phyloP scores from a whole-genome alignment of 192 early-diverging fungal genomes.

The Oehlia diaphana region DNA sequence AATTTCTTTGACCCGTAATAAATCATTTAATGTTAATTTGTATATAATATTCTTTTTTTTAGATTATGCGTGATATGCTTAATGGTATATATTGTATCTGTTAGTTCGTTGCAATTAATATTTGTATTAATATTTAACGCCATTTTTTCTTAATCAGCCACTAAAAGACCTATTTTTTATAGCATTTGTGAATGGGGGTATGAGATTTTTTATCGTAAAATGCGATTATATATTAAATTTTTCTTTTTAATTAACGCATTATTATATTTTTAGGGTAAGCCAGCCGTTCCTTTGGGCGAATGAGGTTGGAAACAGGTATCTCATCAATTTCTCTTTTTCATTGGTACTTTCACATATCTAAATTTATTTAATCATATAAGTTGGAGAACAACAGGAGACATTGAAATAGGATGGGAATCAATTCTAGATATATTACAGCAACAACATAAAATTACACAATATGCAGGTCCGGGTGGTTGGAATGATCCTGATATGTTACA shows the following conservation, averaged over 20 bases:
- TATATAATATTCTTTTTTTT: not conserved
- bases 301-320: conserved; percentile 36
- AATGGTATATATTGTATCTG: conserved; percentile 20
- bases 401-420: not conserved
- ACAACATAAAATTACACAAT: conserved; percentile 16
- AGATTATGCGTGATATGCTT: conserved; percentile 41
- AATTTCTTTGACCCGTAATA: not conserved
- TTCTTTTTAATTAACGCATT: not conserved
- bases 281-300: conserved; percentile 9
- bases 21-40: not conserved
- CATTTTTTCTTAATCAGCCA: conserved; percentile 9
- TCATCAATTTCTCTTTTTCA: not conserved
- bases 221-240: not conserved
- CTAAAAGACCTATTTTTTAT: conserved; percentile 47
- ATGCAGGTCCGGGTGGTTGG: conserved; percentile 43
- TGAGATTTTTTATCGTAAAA: conserved; percentile 35
- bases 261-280: not conserved
- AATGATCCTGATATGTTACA: conserved; percentile 62
- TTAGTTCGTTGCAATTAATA: not conserved
- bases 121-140: not conserved
- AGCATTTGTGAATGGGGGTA: conserved; percentile 53
- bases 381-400: conserved; percentile 38
- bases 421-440: not conserved
- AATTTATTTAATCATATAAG: not conserved
- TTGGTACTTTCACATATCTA: too few relatives aligned